These are phyloP conservation scores for Schizochytrium sp. DNA, from an alignment of 108 stramenopile genomes.

Conservation along the genomic window DNA sequence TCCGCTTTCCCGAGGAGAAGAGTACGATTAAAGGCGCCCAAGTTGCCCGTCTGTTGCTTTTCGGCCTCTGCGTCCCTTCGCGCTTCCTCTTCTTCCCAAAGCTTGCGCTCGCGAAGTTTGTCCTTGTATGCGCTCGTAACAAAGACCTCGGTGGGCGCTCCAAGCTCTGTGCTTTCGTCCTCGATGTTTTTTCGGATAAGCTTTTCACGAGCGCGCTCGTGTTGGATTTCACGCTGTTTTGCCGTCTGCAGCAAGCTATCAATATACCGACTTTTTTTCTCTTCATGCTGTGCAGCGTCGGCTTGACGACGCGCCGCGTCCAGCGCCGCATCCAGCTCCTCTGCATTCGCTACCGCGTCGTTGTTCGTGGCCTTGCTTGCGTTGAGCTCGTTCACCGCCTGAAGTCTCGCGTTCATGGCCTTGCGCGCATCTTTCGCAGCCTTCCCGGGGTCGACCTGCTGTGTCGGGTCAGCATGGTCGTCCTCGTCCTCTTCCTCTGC, in stretches of 20 bases:
- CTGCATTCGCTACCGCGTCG: neutral
- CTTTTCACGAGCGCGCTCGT: neutral
- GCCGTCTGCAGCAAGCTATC: neutral
- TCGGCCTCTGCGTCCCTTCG: neutral
- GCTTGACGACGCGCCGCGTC: neutral
- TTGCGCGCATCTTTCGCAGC: neutral
- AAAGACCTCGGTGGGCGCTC: neutral
- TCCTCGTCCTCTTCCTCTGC: neutral
- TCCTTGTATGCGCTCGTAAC: neutral
- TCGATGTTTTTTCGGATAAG: neutral
- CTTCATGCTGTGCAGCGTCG: neutral
- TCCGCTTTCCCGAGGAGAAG: neutral
- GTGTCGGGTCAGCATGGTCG: too few species aligned
- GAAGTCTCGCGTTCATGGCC: neutral
- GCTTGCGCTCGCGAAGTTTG: neutral
- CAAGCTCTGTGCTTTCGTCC: neutral
- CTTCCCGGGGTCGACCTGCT: neutral
- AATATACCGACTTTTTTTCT: neutral
- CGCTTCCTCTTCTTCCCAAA: neutral
- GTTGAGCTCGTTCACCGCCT: neutral
- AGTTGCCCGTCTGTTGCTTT: neutral
- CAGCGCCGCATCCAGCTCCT: neutral
- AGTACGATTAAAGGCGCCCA: neutral
- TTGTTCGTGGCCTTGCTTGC: neutral
- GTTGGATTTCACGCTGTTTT: neutral